Percentiles rank a stretch among this genome's conserved stretches.
Conservation (phyloP, 768 basidiomycete species). For the Suillus clintonianus region DNA sequence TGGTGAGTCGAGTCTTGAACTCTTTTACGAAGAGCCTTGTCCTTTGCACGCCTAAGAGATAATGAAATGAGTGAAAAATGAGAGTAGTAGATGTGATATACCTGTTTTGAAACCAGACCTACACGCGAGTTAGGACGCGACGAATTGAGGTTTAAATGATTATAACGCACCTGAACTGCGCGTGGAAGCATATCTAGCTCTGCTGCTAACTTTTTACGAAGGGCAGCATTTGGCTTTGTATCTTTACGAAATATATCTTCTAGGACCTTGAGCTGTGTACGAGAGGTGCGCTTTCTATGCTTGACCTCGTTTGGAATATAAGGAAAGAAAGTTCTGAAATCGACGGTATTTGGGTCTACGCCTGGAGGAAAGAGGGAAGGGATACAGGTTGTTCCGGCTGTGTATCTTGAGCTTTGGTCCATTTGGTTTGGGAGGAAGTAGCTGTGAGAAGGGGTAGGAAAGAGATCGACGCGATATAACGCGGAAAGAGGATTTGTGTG, state of each 20-base stretch:
- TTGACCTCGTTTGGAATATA: conserved; percentile 93
- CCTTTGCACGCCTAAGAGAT: conserved; percentile 72
- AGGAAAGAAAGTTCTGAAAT: conserved; percentile 85
- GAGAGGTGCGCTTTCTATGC: conserved; percentile 88
- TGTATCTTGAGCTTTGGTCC: conserved; percentile 31
- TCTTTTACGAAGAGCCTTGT: conserved; percentile 69
- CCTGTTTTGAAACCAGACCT: conserved; percentile 95
- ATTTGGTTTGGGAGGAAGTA: conserved; percentile 29
- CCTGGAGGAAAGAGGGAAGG: conserved; percentile 50
- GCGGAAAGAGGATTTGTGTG: conserved; percentile 22
- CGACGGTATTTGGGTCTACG: conserved; percentile 65
- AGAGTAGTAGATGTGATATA: conserved; percentile 29
- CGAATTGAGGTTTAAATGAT: conserved; percentile 3
- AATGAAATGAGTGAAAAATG: not conserved
- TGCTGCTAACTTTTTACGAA: conserved; percentile 77
- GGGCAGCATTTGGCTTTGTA: conserved; percentile 85
- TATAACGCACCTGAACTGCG: conserved; percentile 82
- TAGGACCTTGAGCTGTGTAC: conserved; percentile 84
- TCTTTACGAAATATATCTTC: conserved; percentile 85
- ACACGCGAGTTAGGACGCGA: conserved; percentile 26
- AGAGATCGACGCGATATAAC: conserved; percentile 22
- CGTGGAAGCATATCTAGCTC: conserved; percentile 91
- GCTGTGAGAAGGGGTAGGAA: conserved; percentile 7
- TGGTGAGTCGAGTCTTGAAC: conserved; percentile 26
- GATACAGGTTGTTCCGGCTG: conserved; percentile 37